phyloP scores from a whole-genome alignment of 2,329 filamentous ascomycete genomes.

The Macroventuria anomochaeta region DNA sequence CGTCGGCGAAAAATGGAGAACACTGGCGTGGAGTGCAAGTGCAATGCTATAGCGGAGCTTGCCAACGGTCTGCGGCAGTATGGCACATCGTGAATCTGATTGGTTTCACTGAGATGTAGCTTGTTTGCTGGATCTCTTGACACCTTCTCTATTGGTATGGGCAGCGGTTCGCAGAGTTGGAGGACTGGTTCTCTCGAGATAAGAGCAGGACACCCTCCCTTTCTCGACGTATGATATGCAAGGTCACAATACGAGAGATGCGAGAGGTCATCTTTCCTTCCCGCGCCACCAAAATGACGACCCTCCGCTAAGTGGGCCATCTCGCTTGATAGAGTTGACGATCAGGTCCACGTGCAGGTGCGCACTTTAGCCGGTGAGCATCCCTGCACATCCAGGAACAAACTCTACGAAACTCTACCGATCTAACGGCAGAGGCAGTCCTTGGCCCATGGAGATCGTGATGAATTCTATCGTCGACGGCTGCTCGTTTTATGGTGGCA shows the following conservation, averaged over 20 bases:
- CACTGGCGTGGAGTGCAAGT: not conserved
- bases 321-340: conserved; percentile 28
- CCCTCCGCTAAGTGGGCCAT: conserved; percentile 16
- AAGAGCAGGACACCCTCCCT: not conserved
- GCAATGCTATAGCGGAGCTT: conserved; percentile 7
- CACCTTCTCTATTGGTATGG: conserved; percentile 9
- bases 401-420: conserved; percentile 17
- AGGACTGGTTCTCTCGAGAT: not conserved
- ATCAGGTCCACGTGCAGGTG: conserved; percentile 30
- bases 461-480: not conserved
- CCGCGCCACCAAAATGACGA: conserved; percentile 18
- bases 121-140: not conserved
- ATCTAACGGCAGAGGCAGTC: conserved; percentile 24
- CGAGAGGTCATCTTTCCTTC: not conserved
- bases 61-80: conserved; percentile 4
- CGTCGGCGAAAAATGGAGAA: not conserved
- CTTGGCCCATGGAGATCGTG: not conserved
- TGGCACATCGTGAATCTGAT: conserved; percentile 2
- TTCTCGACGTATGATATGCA: not conserved
- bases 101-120: not conserved
- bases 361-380: conserved; percentile 29
- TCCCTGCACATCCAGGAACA: conserved; percentile 22
- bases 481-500: not conserved
- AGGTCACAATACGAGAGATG: not conserved
- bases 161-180: conserved; percentile 2